Evolutionary conservation across 2,329 filamentous ascomycete species (phyloP), one percentile per base, ranked within the genome.

Genomic region (Arthrinium phaeospermum): DNA sequence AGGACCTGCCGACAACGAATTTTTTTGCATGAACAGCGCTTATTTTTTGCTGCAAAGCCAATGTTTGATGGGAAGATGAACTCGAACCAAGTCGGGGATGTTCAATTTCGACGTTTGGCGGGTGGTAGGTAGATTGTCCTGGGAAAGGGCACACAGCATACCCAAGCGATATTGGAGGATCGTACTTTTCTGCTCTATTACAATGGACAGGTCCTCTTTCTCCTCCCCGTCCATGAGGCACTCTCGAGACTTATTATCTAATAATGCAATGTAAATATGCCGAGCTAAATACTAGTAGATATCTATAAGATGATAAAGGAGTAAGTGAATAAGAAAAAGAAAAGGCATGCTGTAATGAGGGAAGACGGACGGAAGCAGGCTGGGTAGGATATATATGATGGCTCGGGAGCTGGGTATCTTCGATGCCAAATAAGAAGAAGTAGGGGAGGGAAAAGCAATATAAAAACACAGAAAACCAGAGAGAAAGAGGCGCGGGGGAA

Each of bases 371-470:
- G 27, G 22, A 22, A 41, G 12, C 34, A 64, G 57, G 57, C 34
- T 64, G 57, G 57, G 22, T 64, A 41, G 34, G 34, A 41, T 64
- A 64, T 41, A 64, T 64, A 64, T 64, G 57, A n/a, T 64, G 57
- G 57, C 34, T 24, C 34, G 57, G 57, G 57, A 64, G 57, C 57
- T 64, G 57, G 57, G 57, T 64, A 64, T 64, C 57, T 64, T 64
- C 57, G 57, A 41, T 41, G 57, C 57, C 57, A 64, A 64, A 41
- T 2, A 41, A 41, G 34, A 64, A 61, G 30, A 14, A 49, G n/a
- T 1, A n/a, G n/a, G 27, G 27, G 27, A 30, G 27, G 27, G 4
- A 41, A 41, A 12, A 2, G 4, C 30, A 37, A 61, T n/a, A 34
- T 13, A 37, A 37, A 37, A 10, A 19, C 37, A 41, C 37, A 41